phyloP scores from a whole-genome alignment of 352 stramenopile genomes.

The Pythium folliculosum region DNA sequence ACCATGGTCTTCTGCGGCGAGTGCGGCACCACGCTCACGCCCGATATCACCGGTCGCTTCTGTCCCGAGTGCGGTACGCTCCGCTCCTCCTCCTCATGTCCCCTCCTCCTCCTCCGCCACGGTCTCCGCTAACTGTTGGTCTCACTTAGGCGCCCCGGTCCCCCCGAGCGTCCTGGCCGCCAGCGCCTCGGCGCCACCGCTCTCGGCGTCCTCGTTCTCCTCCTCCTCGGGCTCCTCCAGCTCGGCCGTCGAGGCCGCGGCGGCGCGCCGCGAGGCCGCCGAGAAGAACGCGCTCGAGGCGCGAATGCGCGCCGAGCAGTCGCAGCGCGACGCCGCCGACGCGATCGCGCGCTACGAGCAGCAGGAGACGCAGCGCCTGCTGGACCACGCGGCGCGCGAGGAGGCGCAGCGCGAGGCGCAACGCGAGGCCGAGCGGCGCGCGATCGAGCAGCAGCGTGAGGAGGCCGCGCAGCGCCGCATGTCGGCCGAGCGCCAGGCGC shows the following conservation, averaged over 20 bases:
- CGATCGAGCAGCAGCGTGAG: conserved; percentile 53
- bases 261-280: conserved; percentile 46
- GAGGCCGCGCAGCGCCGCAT: conserved; percentile 48
- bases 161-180: conserved; percentile 25
- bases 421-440: conserved; percentile 42
- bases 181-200: conserved; percentile 1
- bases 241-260: conserved; percentile 18
- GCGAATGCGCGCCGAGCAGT: conserved; percentile 40
- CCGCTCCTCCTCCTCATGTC: conserved; percentile 14
- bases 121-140: conserved; percentile 3
- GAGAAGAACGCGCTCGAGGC: conserved; percentile 48
- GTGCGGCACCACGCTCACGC: conserved; percentile 64
- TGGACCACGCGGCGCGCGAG: conserved; percentile 38
- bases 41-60: conserved; percentile 60
- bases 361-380: conserved; percentile 49
- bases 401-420: conserved; percentile 26
- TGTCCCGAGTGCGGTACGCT: conserved; percentile 75
- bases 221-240: conserved; percentile 5
- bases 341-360: conserved; percentile 50
- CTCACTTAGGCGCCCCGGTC: conserved; percentile 10
- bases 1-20: conserved; percentile 85
- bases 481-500: conserved; percentile 60
- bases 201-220: neutral
- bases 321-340: conserved; percentile 42
- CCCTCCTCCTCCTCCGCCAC: conserved; percentile 7